Evolutionary conservation across 129 eudicot species (phyloP), one percentile per base, ranked within the genome.

Genomic region (Heracleum sosnowskyi): DNA sequence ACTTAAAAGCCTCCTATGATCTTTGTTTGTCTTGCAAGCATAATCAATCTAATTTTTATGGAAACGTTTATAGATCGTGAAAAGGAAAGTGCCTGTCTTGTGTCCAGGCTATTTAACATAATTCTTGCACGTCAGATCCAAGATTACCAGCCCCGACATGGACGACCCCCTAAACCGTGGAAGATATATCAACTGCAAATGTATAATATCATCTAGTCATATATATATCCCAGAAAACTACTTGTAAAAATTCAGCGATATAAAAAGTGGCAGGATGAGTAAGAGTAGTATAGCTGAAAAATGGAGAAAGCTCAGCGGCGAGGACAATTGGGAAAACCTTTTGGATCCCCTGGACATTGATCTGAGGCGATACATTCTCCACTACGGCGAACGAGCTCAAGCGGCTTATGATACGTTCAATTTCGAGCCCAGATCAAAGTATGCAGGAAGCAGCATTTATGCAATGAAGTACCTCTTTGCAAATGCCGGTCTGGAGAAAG

Each of bases 291-390:
- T 89, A 28, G 41, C 91, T 0, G 40, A 69, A 12, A 85, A 81
- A 66, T 89, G 93, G 93, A 81, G 82, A 44, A 64, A 40, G 45
- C 76, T 89, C 7, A 85, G 93, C 10, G 93, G 93, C 46, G 53
- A 74, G 62, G 82, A 85, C n/a, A 80, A 89, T 26, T 87, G 94
- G 94, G 28, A 76, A 20, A 51, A 78, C 37, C 86, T 87, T 31
- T 57, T 87, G 66, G 45, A 81, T 34, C 90, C 89, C 57, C 81
- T 84, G 2, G 84, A 85, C 82, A 47, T 68, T 8, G 88, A 85
- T 64, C 82, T 85, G 17, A 51, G 86, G 46, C 84, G 66, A 11
- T 83, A 87, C 69, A 36, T 89, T n/a, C 80, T 78, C 76, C 89
- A 84, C 39, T 84, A 89, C 7, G 90, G 93, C 2, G 84, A 87